phyloP scores from a whole-genome alignment of 768 basidiomycete species.

The Trametes cinnabarina region DNA sequence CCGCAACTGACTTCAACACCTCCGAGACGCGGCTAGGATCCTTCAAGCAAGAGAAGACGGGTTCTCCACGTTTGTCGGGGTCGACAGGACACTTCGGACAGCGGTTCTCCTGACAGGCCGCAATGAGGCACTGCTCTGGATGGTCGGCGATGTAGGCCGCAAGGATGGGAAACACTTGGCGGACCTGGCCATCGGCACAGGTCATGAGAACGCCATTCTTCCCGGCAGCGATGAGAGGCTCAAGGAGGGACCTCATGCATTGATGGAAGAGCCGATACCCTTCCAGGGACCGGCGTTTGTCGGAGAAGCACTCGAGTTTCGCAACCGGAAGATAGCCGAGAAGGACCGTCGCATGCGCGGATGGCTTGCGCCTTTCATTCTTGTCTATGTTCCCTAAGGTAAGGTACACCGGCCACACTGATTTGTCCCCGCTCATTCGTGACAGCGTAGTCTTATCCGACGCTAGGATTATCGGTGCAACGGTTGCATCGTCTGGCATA shows the following conservation, averaged over 20 bases:
- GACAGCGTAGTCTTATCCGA: slow-evolving; percentile 32
- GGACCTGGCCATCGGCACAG: slow-evolving; percentile 24
- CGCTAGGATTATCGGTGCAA: not conserved
- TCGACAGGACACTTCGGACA: slow-evolving; percentile 26
- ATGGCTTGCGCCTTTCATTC: slow-evolving; percentile 20
- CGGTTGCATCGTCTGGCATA: too few species aligned
- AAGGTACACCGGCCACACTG: slow-evolving; percentile 34
- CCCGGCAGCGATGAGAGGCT: slow-evolving; percentile 23
- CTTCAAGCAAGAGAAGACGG: not conserved
- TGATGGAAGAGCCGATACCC: slow-evolving; percentile 25
- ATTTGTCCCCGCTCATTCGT: slow-evolving; percentile 27
- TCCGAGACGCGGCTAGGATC: slow-evolving; percentile 1
- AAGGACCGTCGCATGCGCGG: not conserved
- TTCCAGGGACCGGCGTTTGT: too few species aligned
- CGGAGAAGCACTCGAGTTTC: too few species aligned
- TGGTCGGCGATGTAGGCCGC: slow-evolving; percentile 28
- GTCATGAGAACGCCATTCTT: slow-evolving; percentile 23
- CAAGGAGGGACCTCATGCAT: slow-evolving; percentile 20
- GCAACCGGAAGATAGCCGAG: too few species aligned
- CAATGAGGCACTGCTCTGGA: slow-evolving; percentile 29
- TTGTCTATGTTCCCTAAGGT: slow-evolving; percentile 33
- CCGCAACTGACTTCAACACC: not conserved
- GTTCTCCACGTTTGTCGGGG: slow-evolving; percentile 14
- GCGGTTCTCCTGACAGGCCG: slow-evolving; percentile 16
- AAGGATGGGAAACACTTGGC: slow-evolving; percentile 24